These are phyloP conservation scores for Hortiboletus campestris DNA, from an alignment of 768 basidiomycete genomes.

Conservation along the genomic window DNA sequence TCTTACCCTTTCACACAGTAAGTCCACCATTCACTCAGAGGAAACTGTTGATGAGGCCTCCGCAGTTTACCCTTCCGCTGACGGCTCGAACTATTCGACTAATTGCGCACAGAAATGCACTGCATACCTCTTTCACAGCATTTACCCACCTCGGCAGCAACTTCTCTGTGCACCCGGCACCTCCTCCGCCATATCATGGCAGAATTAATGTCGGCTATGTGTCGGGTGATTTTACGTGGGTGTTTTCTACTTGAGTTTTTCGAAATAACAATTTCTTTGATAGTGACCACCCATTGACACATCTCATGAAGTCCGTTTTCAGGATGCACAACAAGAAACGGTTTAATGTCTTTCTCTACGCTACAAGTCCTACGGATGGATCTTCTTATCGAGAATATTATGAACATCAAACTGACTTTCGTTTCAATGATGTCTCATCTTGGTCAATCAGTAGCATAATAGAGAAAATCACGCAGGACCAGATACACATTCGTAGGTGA, in stretches of 20 bases:
- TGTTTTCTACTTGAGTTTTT: neutral
- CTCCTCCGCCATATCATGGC: conserved; percentile 38
- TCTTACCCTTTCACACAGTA: conserved; percentile 51
- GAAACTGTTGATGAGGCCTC: neutral
- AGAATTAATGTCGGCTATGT: conserved; percentile 49
- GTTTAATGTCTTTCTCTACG: conserved; percentile 47
- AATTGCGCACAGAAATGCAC: conserved; percentile 47
- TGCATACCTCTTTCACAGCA: conserved; percentile 43
- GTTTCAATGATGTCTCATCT: conserved; percentile 43
- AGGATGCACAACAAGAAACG: conserved; percentile 38
- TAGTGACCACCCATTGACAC: conserved; percentile 51
- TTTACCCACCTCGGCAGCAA: conserved; percentile 32
- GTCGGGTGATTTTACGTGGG: conserved; percentile 46
- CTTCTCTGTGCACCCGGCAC: conserved; percentile 39
- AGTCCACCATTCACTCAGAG: conserved; percentile 8
- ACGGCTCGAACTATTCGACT: conserved; percentile 40
- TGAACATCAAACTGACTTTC: conserved; percentile 35
- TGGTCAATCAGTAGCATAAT: conserved; percentile 37
- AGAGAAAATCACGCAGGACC: conserved; percentile 39
- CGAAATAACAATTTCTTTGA: neutral
- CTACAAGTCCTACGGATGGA: conserved; percentile 47
- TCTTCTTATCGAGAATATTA: conserved; percentile 44
- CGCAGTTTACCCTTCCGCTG: conserved; percentile 47
- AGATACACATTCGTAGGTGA: conserved; percentile 46
- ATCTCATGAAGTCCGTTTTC: conserved; percentile 53